Base-by-base conservation (phyloP, 495 filamentous ascomycete genomes). In the Glonium stellatum region DNA sequence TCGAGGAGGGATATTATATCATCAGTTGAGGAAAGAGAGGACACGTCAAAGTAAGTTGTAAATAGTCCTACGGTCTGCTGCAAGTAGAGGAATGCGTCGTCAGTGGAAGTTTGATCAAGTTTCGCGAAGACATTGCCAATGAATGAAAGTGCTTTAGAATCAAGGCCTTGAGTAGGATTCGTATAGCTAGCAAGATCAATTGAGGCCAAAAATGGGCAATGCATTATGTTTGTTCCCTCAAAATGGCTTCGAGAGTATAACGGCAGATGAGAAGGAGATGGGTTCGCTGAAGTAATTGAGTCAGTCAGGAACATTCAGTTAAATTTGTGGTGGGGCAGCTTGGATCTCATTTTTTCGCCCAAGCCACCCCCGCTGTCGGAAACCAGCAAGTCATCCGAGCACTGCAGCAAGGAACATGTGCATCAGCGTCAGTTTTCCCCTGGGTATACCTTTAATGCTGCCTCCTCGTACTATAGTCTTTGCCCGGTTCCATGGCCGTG, bases 1-100 rank as follows among this genome's bases (percentile, higher is more conserved):
- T 98, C 87, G 54, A 98, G 81, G 31, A 97, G 79, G 54, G 87
- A 80, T 53, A 91, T 74, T 19, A 96, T 75, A 62, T 95, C 88
- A 41, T 87, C 83, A 48, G 75, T 71, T 25, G 82, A 83, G 58
- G 79, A 64, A 55, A 97, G 80, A 25, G 77, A 73, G 21, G 88
- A 87, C 57, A 84, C 90, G 63, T 97, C 87, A 62, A 95, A 83
- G 69, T 84, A 91, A 57, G 85, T 79, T 51, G 84, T 77, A 62
- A 89, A 85, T 41, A 78, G 75, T 59, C 83, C 78, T 68, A 86
- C 80, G 66, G 90, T 82, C 57, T 82, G 78, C 36, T 79, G 79
- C 34, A 97, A 76, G 67, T 93, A 88, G n/a, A 71, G 62, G 62
- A 81, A 80, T 46, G 84, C 83, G 65, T 75, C 77, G 61, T 84